Base-by-base conservation (phyloP, 345 rosid genomes). In the Eucalyptus brandiana region DNA sequence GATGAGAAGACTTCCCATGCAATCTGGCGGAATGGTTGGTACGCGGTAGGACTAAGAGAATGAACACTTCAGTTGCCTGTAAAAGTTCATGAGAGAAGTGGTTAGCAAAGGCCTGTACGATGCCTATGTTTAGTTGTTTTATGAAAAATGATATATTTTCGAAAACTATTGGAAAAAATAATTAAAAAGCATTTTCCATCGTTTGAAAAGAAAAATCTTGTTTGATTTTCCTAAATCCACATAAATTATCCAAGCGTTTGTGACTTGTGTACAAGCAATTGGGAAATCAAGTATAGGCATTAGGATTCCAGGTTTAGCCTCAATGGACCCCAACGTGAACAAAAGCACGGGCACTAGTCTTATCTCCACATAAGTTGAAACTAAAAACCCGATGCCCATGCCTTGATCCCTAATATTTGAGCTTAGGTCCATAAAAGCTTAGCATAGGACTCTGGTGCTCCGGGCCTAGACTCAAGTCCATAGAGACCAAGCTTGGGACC, bases 201-300 rank as follows among this genome's bases (percentile, higher is more conserved):
- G 0, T 62, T 62, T 28, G 69, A 30, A 62, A 60, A 28, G 4
- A 30, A 60, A 12, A 3, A 0, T 58, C 26, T 23, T 10, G 12
- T 24, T 24, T 24, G 30, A 26, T 58, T 58, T 58, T 58, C n/a
- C 65, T 58, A 58, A 24, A 26, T 58, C 28, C n/a, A 58, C 30
- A 23, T 58, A 26, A 2, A 58, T 1, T 58, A 58, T 58, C 12
- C 2, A 0, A 3, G n/a, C 2, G 0, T 11, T 58, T 24, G 30
- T 58, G 65, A 58, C 65, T 24, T 58, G 14, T 6, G 1, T 11
- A 58, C 30, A 26, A 26, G 30, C 12, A 24, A 26, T 26, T 11
- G 30, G 30, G n/a, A 26, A 58, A 58, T 26, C 0, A 2, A 3
- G 14, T 2, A 58, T 2, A 24, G 13, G 6, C 65, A 58, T 12